A percentile compares a stretch with the other conserved stretches of the same genome.
phyloP scores from a whole-genome alignment of 495 filamentous ascomycete genomes.

The Bombardia bombarda region DNA sequence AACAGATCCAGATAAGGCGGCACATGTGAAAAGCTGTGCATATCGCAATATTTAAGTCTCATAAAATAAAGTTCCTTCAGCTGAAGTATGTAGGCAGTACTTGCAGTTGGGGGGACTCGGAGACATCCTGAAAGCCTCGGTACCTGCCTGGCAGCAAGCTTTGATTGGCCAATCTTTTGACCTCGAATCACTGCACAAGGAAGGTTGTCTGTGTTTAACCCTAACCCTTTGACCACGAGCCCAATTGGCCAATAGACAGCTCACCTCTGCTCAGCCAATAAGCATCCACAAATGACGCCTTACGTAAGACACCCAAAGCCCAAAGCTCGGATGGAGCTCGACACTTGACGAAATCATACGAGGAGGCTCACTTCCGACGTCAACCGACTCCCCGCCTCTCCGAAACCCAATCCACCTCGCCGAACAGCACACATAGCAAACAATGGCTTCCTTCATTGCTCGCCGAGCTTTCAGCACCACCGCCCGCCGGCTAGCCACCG shows the following conservation, averaged over 20 bases:
- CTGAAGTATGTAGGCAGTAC: too few relatives aligned
- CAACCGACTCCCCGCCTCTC: slow-evolving; percentile 8
- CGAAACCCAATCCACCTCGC: not conserved
- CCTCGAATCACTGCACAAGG: too few relatives aligned
- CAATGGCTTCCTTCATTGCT: slow-evolving; percentile 41
- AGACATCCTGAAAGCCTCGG: too few relatives aligned
- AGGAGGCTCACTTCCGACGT: not conserved
- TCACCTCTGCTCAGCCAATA: not conserved
- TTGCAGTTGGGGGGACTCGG: too few relatives aligned
- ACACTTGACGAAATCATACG: slow-evolving; percentile 15
- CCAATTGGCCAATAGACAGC: not conserved
- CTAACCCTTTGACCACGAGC: not conserved
- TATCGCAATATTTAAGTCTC: too few relatives aligned
- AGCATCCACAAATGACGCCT: not conserved
- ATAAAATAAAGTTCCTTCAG: too few relatives aligned
- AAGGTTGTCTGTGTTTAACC: too few relatives aligned
- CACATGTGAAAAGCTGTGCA: not conserved
- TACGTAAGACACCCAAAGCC: slow-evolving; percentile 12
- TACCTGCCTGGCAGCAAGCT: too few relatives aligned
- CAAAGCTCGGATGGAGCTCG: not conserved
- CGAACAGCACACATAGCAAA: slow-evolving; percentile 4
- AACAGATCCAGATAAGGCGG: not conserved
- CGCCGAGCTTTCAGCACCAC: slow-evolving; percentile 41
- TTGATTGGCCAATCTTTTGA: too few relatives aligned
- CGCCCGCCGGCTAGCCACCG: slow-evolving; percentile 30